Conservation (phyloP, 805 yeast genomes). For the Lipomyces sp. region DNA sequence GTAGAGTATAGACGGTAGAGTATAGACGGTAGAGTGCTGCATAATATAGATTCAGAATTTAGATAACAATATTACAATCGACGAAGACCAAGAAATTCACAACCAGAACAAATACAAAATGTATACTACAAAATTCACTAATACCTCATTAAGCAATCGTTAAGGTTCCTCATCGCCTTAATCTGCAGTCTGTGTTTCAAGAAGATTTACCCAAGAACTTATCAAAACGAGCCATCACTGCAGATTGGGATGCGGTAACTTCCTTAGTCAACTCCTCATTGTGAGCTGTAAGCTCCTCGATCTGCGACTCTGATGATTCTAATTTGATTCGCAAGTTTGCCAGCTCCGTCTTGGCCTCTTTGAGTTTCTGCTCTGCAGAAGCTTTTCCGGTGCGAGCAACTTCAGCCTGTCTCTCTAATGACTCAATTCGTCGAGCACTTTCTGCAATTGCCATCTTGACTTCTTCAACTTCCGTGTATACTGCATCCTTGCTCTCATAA, state of each 20-base stretch:
- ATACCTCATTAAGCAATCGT: background rate
- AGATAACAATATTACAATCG: background rate
- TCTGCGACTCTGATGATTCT: constrained; percentile 23
- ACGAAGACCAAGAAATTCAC: background rate
- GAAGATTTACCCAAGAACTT: constrained; percentile 26
- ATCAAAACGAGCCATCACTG: constrained; percentile 22
- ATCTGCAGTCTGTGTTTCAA: constrained; percentile 18
- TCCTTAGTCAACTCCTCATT: constrained; percentile 17
- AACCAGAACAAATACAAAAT: background rate
- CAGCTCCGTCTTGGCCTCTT: constrained; percentile 16
- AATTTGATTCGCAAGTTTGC: constrained; percentile 17
- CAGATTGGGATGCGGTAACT: constrained; percentile 14
- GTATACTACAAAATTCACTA: background rate
- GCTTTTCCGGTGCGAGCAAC: constrained; percentile 9
- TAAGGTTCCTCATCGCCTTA: background rate
- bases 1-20: too few species aligned
- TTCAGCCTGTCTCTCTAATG: constrained; percentile 25
- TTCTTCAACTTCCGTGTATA: constrained; percentile 22
- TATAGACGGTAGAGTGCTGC: background rate
- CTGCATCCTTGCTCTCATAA: background rate
- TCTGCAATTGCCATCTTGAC: constrained; percentile 25
- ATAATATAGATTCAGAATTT: background rate
- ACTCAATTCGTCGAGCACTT: constrained; percentile 15
- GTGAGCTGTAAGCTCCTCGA: constrained; percentile 18
- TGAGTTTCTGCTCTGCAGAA: constrained; percentile 19